These are phyloP conservation scores for Chlorella sorokiniana DNA, from an alignment of 139 green algal species.

Conservation along the genomic window DNA sequence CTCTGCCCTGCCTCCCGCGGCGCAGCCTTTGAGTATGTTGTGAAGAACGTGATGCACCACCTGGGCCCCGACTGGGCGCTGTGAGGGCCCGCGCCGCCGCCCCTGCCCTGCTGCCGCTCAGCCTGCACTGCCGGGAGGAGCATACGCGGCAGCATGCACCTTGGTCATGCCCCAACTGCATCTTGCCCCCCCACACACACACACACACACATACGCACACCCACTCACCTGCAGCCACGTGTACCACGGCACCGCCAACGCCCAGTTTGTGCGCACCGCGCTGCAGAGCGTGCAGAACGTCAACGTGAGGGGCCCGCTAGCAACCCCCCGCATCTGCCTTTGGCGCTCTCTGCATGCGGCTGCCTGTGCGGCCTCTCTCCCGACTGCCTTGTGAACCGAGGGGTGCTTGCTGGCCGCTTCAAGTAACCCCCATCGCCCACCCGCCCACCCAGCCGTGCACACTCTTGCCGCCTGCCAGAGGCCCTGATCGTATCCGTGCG, in stretches of 20 bases:
- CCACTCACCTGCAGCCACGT: not conserved
- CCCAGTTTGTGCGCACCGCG: not conserved
- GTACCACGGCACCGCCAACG: slow-evolving; percentile 22
- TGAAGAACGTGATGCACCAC: slow-evolving; percentile 35
- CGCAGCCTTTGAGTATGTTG: slow-evolving; percentile 32
- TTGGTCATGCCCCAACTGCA: too few relatives aligned
- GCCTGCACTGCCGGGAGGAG: too few relatives aligned
- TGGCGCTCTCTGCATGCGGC: not conserved
- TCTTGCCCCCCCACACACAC: too few relatives aligned
- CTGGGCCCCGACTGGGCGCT: slow-evolving; percentile 21
- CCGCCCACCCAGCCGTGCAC: not conserved
- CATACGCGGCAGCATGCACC: too few relatives aligned
- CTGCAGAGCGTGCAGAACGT: not conserved
- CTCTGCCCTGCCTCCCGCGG: not conserved
- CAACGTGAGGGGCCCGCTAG: not conserved
- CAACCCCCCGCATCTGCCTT: not conserved
- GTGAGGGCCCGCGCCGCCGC: too few relatives aligned
- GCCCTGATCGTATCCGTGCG: not conserved
- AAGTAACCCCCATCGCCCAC: too few relatives aligned
- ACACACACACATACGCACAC: not conserved
- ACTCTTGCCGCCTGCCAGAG: not conserved
- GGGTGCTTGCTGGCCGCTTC: too few relatives aligned
- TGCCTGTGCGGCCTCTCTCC: too few relatives aligned
- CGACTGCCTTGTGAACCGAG: too few relatives aligned
- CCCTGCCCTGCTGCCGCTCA: too few relatives aligned